Conservation (phyloP, 208 protist genomes). For the Kentomonas sorsogonicus region DNA sequence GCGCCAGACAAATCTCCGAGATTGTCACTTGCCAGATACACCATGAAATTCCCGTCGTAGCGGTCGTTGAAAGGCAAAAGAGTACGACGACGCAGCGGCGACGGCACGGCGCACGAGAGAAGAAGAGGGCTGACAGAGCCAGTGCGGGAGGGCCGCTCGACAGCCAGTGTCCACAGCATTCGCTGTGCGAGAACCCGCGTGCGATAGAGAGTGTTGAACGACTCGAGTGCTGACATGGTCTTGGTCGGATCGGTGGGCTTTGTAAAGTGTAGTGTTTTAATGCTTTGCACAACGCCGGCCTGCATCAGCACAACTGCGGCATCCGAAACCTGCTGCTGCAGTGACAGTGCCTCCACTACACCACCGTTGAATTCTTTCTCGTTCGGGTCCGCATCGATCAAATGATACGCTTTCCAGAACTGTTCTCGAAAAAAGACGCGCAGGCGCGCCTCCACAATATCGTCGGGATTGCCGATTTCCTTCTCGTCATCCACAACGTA, state of each 20-base stretch:
- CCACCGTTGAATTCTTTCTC: slow-evolving; percentile 48
- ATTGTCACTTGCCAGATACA: too few relatives aligned
- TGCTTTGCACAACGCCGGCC: slow-evolving; percentile 79
- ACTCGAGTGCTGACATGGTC: slow-evolving; percentile 61
- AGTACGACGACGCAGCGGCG: too few relatives aligned
- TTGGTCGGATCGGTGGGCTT: slow-evolving; percentile 58
- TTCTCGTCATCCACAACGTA: slow-evolving; percentile 22
- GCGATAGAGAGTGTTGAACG: slow-evolving; percentile 58
- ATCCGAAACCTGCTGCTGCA: slow-evolving; percentile 58
- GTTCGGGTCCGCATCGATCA: slow-evolving; percentile 80
- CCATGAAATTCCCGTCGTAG: too few relatives aligned
- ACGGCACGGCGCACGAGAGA: slow-evolving; percentile 55
- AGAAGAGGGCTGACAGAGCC: slow-evolving; percentile 56
- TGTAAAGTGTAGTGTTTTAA: slow-evolving; percentile 68
- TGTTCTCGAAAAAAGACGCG: slow-evolving; percentile 56
- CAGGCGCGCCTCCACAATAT: slow-evolving; percentile 20
- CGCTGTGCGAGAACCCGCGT: slow-evolving; percentile 51
- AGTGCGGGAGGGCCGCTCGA: slow-evolving; percentile 55
- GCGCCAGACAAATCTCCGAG: neutral
- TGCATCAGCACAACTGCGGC: slow-evolving; percentile 79
- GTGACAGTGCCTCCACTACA: slow-evolving; percentile 45
- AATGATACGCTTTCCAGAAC: slow-evolving; percentile 67
- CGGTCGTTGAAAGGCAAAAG: too few relatives aligned
- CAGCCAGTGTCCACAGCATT: slow-evolving; percentile 61
- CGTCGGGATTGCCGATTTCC: slow-evolving; percentile 5